Conservation (phyloP, 495 filamentous ascomycete species). For the Clohesyomyces aquaticus region DNA sequence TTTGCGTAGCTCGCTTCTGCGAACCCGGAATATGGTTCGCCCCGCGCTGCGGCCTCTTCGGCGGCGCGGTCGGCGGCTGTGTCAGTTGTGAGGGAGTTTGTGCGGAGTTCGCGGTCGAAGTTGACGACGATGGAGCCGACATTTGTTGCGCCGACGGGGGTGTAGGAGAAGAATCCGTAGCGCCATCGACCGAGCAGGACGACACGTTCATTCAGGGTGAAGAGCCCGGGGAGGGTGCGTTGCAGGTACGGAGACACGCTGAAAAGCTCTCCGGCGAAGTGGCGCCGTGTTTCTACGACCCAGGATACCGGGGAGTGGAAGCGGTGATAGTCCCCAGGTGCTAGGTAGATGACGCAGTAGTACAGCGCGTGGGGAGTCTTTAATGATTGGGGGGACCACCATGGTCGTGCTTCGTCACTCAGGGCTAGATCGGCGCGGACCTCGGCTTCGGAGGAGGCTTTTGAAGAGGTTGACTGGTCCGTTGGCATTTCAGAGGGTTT, state of each 20-base stretch:
- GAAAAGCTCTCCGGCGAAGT: slow-evolving; percentile 96
- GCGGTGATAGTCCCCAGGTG: slow-evolving; percentile 96
- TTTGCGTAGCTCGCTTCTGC: slow-evolving; percentile 85
- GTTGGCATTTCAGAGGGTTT: slow-evolving; percentile 49
- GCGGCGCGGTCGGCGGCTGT: slow-evolving; percentile 84
- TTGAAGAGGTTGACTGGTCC: slow-evolving; percentile 70
- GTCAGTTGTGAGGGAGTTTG: slow-evolving; percentile 87
- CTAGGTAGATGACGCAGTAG: slow-evolving; percentile 97
- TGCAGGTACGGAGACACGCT: slow-evolving; percentile 94
- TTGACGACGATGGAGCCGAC: slow-evolving; percentile 97
- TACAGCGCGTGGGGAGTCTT: slow-evolving; percentile 72
- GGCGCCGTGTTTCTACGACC: slow-evolving; percentile 88
- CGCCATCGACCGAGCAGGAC: slow-evolving; percentile 93
- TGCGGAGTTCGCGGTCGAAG: slow-evolving; percentile 92
- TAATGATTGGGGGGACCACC: slow-evolving; percentile 67
- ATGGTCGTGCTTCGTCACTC: slow-evolving; percentile 65
- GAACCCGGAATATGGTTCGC: slow-evolving; percentile 82
- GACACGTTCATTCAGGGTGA: slow-evolving; percentile 95
- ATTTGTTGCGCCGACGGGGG: slow-evolving; percentile 96
- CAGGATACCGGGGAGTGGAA: slow-evolving; percentile 94
- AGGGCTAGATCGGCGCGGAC: slow-evolving; percentile 83
- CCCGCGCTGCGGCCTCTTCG: slow-evolving; percentile 70
- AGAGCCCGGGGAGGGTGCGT: slow-evolving; percentile 85
- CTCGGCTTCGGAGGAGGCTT: slow-evolving; percentile 70
- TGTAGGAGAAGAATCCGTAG: slow-evolving; percentile 96